Evolutionary conservation across 73 alveolate species (phyloP).

Genomic region (Tetrahymena thermophila): DNA sequence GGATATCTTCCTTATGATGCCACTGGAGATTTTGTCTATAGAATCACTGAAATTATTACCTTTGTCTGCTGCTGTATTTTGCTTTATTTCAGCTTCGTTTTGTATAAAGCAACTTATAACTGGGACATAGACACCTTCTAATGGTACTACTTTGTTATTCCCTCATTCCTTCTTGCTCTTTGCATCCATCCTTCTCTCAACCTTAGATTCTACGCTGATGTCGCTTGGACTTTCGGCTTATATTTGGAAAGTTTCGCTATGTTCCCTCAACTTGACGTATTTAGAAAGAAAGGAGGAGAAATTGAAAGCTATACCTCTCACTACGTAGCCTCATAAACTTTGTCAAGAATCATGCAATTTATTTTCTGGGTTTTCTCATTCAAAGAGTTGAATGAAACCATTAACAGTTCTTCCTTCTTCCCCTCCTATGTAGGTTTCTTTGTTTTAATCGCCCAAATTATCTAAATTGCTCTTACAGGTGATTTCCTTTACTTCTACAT

Average conservation of each 20-base stretch:
- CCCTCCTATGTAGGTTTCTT: slow-evolving; percentile 30
- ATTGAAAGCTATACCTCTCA: slow-evolving; percentile 56
- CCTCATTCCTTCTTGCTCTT: slow-evolving; percentile 34
- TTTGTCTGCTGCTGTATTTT: slow-evolving; percentile 20
- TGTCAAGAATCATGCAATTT: slow-evolving; percentile 12
- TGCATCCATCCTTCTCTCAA: slow-evolving; percentile 46
- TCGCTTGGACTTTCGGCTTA: slow-evolving; percentile 50
- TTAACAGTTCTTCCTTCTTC: slow-evolving; percentile 3
- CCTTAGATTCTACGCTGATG: slow-evolving; percentile 29
- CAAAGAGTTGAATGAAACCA: slow-evolving; percentile 16
- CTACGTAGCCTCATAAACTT: slow-evolving; percentile 23
- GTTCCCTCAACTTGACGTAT: slow-evolving; percentile 49
- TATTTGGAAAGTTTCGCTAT: slow-evolving; percentile 59
- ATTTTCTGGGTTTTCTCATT: slow-evolving; percentile 28
- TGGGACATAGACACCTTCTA: slow-evolving; percentile 4
- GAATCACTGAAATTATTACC: slow-evolving; percentile 34
- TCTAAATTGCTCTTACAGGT: slow-evolving; percentile 20
- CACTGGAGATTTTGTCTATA: slow-evolving; percentile 43
- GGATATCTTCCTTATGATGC: slow-evolving; percentile 47
- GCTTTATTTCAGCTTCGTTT: slow-evolving; percentile 9
- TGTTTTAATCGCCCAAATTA: slow-evolving; percentile 21
- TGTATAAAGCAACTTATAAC: slow-evolving; percentile 42
- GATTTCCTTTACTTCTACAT: slow-evolving; percentile 17
- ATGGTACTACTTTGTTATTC: slow-evolving; percentile 50
- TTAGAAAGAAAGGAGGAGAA: slow-evolving; percentile 51